Evolutionary conservation across 352 stramenopile species (phyloP).

Genomic region (Peronospora tabacina): DNA sequence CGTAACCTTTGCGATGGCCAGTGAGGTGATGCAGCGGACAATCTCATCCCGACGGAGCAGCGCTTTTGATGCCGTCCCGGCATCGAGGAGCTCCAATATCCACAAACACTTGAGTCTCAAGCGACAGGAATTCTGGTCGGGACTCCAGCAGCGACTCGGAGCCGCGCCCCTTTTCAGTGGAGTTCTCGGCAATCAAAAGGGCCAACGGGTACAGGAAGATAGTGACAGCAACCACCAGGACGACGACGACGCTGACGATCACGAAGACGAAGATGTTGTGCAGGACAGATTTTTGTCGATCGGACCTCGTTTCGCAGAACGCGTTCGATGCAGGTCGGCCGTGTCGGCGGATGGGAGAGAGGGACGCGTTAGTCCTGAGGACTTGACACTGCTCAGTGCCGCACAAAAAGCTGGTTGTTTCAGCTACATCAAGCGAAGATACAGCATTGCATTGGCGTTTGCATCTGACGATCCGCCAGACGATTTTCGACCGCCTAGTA

Average conservation of each 20-base stretch:
- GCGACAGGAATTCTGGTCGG: constrained; percentile 25
- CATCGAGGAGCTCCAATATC: constrained; percentile 10
- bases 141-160: constrained; percentile 19
- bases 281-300: constrained; percentile 22
- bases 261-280: constrained; percentile 19
- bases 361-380: not conserved
- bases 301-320: constrained; percentile 10
- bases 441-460: constrained; percentile 68
- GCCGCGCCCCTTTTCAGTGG: constrained; percentile 17
- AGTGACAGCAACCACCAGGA: constrained; percentile 7
- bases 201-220: constrained; percentile 9
- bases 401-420: constrained; percentile 80
- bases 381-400: constrained; percentile 30
- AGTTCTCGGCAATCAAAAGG: constrained; percentile 17
- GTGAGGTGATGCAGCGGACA: constrained; percentile 18
- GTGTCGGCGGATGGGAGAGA: constrained; percentile 13
- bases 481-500: constrained; percentile 25
- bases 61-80: not conserved
- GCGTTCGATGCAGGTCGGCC: constrained; percentile 24
- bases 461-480: constrained; percentile 31
- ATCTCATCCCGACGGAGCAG: constrained; percentile 3
- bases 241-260: constrained; percentile 11
- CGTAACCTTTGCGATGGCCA: constrained; percentile 8
- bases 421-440: constrained; percentile 70
- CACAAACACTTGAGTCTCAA: constrained; percentile 18